Base-by-base conservation (phyloP, 2,329 filamentous ascomycete genomes). In the Epichloe scottii region DNA sequence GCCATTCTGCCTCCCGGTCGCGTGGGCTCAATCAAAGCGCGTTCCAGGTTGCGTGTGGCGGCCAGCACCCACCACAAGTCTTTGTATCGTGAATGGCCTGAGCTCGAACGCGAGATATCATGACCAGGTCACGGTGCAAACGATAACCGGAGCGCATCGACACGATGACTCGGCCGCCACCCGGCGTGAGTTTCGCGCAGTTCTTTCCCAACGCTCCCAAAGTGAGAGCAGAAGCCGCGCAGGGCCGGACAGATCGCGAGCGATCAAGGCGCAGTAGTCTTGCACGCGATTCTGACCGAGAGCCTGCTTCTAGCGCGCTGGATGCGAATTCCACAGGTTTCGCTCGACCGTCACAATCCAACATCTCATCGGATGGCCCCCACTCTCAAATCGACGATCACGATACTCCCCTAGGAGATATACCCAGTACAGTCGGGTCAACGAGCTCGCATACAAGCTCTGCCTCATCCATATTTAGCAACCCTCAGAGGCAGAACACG, bases 181-280 rank as follows among this genome's bases (percentile, higher is more conserved):
- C 78, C 55, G 74, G 75, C 69, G 84, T 85, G 74, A 83, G 84
- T 72, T 90, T 89, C 77, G 86, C 85, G 71, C 82, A 89, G 72
- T 93, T 89, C 77, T 90, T 89, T 70, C 86, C 85, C 60, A 81
- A 84, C 66, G 87, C 85, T 64, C 85, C 87, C 59, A 82, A 76
- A 66, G 73, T 76, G 72, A 80, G 71, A 66, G 68, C 68, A 54
- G 71, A 70, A 58, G 69, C 68, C 49, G 48, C 48, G 48, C 67
- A 69, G 61, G 61, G 63, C 56, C 67, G 66, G 57, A 58, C 58
- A 55, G 65, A 65, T 49, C 61, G 61, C 54, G 64, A 67, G 43
- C 62, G 57, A 45, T 55, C 58, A 51, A 63, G 59, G 49, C 58
- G 59, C 50, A 57, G 54, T 53, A 51, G 52, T n/a, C 51, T 57